Percentiles rank a stretch among this genome's conserved stretches.
phyloP scores from a whole-genome alignment of 768 basidiomycete species.

The Collybiopsis luxurians region DNA sequence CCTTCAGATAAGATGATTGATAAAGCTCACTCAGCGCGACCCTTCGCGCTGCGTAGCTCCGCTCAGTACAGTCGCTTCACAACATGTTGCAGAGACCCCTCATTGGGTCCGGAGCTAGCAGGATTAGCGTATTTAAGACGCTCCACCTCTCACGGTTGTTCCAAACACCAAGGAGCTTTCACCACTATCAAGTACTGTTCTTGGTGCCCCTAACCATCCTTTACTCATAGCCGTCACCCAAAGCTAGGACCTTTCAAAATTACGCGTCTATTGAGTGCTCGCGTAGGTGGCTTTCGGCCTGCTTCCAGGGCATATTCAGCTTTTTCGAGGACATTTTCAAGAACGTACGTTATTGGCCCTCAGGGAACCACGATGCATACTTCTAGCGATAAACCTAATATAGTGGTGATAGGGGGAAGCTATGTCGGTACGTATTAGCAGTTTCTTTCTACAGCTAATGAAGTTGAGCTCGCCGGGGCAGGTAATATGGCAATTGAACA shows the following conservation, averaged over 20 bases:
- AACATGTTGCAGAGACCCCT: no score
- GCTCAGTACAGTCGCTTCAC: no score
- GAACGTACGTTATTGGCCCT: background rate
- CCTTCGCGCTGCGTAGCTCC: no score
- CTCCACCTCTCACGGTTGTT: no score
- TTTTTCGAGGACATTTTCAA: background rate
- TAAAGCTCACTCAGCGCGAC: no score
- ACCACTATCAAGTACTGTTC: no score
- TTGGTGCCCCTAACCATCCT: no score
- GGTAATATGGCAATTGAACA: slow-evolving; percentile 20
- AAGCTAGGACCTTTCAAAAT: background rate
- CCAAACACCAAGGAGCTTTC: no score
- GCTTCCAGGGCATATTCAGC: background rate
- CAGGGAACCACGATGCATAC: background rate
- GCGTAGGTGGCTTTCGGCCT: background rate
- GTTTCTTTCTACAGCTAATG: background rate
- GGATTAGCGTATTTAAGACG: no score
- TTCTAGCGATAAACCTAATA: slow-evolving; percentile 19
- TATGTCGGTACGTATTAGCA: slow-evolving; percentile 24
- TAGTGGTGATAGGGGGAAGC: slow-evolving; percentile 32
- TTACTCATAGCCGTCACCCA: no score
- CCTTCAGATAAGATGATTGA: no score
- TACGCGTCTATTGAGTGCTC: background rate
- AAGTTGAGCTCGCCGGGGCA: background rate
- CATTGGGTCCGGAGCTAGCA: no score